A percentile compares a stretch with the other conserved stretches of the same genome.
These are phyloP conservation scores for Ustilaginoidea virens DNA, from an alignment of 2,329 filamentous ascomycete species.

Conservation along the genomic window DNA sequence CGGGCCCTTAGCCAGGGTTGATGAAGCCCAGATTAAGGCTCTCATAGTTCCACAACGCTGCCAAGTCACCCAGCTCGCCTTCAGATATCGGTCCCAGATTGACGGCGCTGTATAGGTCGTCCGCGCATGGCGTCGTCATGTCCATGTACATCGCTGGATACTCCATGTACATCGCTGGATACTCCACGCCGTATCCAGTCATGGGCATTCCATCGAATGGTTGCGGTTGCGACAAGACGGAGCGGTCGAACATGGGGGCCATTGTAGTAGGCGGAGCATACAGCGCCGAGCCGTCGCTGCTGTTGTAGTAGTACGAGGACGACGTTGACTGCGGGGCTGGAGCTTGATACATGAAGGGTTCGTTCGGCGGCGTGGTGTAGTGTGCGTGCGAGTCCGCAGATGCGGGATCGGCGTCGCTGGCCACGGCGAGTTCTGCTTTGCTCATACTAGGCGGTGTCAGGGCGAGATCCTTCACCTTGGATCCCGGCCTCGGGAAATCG, in stretches of 20 bases:
- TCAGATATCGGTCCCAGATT: slow-evolving; percentile 15
- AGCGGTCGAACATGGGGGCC: background rate
- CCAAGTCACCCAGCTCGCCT: slow-evolving; percentile 18
- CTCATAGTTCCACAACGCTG: slow-evolving; percentile 18
- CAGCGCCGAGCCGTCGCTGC: background rate
- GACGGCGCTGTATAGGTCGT: slow-evolving; percentile 5
- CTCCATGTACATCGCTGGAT: slow-evolving; percentile 2
- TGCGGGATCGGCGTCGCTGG: slow-evolving; percentile 2
- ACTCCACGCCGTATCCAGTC: background rate
- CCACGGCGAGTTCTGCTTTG: slow-evolving; percentile 1
- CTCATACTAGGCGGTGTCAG: slow-evolving; percentile 5
- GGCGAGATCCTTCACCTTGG: slow-evolving; percentile 2
- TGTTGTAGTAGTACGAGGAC: slow-evolving; percentile 1
- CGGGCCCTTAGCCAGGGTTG: slow-evolving; percentile 3
- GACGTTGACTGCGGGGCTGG: slow-evolving; percentile 1
- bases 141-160: background rate
- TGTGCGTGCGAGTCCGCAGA: slow-evolving; percentile 1
- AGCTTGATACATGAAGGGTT: background rate
- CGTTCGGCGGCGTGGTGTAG: slow-evolving; percentile 5
- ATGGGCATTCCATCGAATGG: slow-evolving; percentile 2
- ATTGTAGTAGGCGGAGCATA: background rate
- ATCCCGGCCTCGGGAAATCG: slow-evolving; percentile 4
- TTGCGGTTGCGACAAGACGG: slow-evolving; percentile 1
- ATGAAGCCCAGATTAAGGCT: slow-evolving; percentile 18
- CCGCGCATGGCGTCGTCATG: slow-evolving; percentile 6